Evolutionary conservation across 2,329 filamentous ascomycete species (phyloP).

Genomic region (Venturia nashicola): DNA sequence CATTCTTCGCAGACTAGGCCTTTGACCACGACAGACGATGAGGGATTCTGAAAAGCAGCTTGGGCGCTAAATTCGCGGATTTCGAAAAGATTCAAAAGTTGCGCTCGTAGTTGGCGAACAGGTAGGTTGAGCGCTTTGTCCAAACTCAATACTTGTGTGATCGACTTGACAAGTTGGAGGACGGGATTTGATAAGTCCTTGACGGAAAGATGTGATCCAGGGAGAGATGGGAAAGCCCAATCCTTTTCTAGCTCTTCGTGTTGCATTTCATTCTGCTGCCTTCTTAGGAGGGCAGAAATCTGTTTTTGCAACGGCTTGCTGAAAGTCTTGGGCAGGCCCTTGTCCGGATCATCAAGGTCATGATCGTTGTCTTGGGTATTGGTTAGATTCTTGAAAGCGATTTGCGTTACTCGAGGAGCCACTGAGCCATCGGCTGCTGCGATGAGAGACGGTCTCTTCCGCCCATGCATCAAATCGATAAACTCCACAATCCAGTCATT

Average conservation of each 20-base stretch:
- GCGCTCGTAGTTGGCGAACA: constrained; percentile 75
- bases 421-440: constrained; percentile 35
- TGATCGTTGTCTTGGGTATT: constrained; percentile 38
- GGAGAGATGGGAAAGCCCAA: constrained; percentile 73
- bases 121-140: constrained; percentile 87
- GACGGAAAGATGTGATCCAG: constrained; percentile 51
- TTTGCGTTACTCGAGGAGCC: constrained; percentile 43
- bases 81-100: constrained; percentile 81
- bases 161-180: constrained; percentile 79
- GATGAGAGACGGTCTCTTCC: constrained; percentile 52
- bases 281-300: constrained; percentile 66
- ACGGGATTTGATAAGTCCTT: constrained; percentile 49
- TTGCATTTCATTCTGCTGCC: constrained; percentile 78
- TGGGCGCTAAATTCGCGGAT: constrained; percentile 86
- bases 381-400: constrained; percentile 40
- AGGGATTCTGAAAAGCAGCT: constrained; percentile 80
- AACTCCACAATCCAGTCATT: constrained; percentile 91
- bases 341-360: constrained; percentile 9
- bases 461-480: constrained; percentile 80
- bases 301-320: constrained; percentile 86
- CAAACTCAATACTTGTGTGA: constrained; percentile 85
- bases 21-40: constrained; percentile 54
- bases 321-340: constrained; percentile 65
- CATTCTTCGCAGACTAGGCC: constrained; percentile 83
- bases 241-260: constrained; percentile 80